Conservation (phyloP, 192 early-diverging fungal species). For the Backusella mclennaniae region DNA sequence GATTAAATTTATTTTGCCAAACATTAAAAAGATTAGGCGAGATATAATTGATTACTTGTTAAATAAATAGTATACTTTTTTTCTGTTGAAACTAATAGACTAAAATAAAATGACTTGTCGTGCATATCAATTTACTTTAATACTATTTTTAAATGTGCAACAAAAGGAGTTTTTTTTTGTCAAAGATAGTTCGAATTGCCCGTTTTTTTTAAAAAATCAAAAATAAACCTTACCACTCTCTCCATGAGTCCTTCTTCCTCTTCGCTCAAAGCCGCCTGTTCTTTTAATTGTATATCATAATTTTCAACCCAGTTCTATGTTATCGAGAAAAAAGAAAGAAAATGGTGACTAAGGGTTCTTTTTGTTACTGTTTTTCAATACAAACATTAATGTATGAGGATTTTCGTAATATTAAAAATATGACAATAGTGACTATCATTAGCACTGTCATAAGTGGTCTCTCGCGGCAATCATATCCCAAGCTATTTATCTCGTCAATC, state of each 20-base stretch:
- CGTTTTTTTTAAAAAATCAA: not conserved
- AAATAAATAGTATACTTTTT: not conserved
- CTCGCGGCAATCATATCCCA: not conserved
- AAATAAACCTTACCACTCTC: not conserved
- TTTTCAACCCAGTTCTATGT: not conserved
- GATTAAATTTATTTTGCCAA: constrained; percentile 2
- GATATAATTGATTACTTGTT: not conserved
- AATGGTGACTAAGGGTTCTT: not conserved
- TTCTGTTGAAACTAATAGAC: not conserved
- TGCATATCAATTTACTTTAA: not conserved
- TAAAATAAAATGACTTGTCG: not conserved
- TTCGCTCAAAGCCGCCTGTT: not conserved
- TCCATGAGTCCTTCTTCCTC: not conserved
- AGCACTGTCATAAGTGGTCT: constrained; percentile 1
- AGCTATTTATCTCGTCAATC: not conserved
- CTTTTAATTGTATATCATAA: not conserved
- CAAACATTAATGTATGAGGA: constrained; percentile 1
- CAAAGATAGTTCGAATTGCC: not conserved
- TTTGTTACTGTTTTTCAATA: not conserved
- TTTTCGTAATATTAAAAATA: not conserved
- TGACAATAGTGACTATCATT: not conserved
- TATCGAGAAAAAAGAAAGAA: not conserved
- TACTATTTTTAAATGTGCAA: not conserved
- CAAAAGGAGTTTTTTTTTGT: not conserved
- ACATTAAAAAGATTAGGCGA: not conserved